These are phyloP conservation scores for Verticillium nubilum DNA, from an alignment of 2,329 filamentous ascomycete genomes.

Conservation along the genomic window DNA sequence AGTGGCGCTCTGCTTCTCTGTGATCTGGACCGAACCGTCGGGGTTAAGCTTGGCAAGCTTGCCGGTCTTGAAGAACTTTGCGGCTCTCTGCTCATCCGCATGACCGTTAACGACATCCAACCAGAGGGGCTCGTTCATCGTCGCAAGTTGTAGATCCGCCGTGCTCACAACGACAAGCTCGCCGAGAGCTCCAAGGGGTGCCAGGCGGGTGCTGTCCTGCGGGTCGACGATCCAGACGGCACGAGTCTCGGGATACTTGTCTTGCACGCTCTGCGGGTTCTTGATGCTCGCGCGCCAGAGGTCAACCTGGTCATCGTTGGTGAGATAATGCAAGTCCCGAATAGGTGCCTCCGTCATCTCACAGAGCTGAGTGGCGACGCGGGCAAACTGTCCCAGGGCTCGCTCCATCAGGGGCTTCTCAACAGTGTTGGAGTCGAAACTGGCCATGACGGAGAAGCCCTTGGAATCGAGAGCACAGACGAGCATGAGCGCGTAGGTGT, in stretches of 20 bases:
- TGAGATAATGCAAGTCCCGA: conserved; percentile 26
- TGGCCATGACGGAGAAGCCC: conserved; percentile 55
- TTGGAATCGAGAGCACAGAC: conserved; percentile 55
- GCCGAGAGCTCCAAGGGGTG: conserved; percentile 35
- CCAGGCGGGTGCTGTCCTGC: conserved; percentile 23
- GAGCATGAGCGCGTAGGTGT: conserved; percentile 58
- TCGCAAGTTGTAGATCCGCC: conserved; percentile 17
- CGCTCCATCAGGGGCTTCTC: conserved; percentile 44
- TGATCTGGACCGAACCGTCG: conserved; percentile 22
- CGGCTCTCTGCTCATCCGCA: conserved; percentile 1
- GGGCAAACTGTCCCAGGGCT: conserved; percentile 45
- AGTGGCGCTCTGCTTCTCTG: conserved; percentile 16
- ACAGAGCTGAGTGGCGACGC: conserved; percentile 44
- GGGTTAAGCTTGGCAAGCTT: conserved; percentile 32
- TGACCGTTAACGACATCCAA: conserved; percentile 12
- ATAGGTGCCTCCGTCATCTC: conserved; percentile 25
- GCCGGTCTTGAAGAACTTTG: conserved; percentile 31
- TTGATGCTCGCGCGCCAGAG: conserved; percentile 22
- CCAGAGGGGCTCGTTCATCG: conserved; percentile 22
- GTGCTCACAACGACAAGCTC: conserved; percentile 35
- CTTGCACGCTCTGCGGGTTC: conserved; percentile 14
- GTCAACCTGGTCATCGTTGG: conserved; percentile 25
- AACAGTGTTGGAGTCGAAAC: conserved; percentile 59
- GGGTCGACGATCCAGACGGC: conserved; percentile 35
- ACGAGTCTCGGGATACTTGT: conserved; percentile 18